Evolutionary conservation across 805 yeast genomes (phyloP).

Genomic region (Teunomyces atbi): DNA sequence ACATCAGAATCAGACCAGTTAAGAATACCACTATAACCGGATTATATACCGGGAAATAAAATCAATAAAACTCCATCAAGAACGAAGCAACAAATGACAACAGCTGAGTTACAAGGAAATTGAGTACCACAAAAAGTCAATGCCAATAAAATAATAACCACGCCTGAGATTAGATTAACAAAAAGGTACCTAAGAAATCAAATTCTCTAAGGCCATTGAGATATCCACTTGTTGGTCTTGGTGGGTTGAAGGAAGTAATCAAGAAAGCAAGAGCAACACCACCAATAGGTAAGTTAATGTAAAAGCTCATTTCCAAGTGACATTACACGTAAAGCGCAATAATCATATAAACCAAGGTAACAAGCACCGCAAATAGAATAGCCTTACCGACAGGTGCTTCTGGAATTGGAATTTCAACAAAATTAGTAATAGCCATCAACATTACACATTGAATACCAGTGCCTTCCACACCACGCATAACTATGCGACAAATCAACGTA

Average conservation of each 20-base stretch:
- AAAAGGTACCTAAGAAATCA: conserved; percentile 21
- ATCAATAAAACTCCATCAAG: conserved; percentile 25
- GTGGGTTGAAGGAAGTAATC: conserved; percentile 19
- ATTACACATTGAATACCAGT: conserved; percentile 32
- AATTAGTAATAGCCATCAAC: conserved; percentile 30
- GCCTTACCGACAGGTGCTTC: conserved; percentile 23
- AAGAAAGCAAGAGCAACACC: conserved; percentile 19
- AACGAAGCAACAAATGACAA: conserved; percentile 22
- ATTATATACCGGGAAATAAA: not conserved
- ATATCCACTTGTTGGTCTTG: conserved; percentile 11
- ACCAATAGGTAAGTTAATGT: conserved; percentile 26
- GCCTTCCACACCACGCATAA: conserved; percentile 37
- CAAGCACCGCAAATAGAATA: conserved; percentile 19
- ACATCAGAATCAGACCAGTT: too few relatives aligned
- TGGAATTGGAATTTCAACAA: conserved; percentile 29
- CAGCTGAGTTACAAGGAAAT: conserved; percentile 21
- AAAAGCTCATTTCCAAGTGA: conserved; percentile 29
- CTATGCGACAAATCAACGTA: conserved; percentile 40
- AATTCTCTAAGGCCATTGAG: conserved; percentile 15
- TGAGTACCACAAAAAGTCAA: conserved; percentile 22
- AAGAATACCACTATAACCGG: too few relatives aligned
- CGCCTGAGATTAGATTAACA: conserved; percentile 18
- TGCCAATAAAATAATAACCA: conserved; percentile 22
- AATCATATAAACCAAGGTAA: conserved; percentile 23
- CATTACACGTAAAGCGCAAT: conserved; percentile 24